Conservation (phyloP, 441 rosid genomes). For the Biscutella laevigata region DNA sequence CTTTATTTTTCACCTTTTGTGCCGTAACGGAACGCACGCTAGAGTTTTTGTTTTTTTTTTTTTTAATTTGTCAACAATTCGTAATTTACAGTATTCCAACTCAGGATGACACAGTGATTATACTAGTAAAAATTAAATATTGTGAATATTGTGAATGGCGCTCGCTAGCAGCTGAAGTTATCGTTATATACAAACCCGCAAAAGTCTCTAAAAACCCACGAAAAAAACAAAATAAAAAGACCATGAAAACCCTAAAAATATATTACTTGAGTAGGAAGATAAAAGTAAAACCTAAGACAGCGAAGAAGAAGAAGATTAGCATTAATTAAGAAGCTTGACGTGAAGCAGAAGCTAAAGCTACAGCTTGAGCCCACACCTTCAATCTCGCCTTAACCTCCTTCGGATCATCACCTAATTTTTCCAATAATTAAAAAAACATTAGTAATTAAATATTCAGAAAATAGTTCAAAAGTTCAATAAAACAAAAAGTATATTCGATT, state of each 20-base stretch:
- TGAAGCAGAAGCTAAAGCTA: conserved; percentile 72
- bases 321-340: conserved; percentile 19
- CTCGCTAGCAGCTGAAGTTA: background rate
- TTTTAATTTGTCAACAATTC: too few species aligned
- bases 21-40: conserved; percentile 12
- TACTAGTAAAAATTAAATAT: too few species aligned
- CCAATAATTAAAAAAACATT: too few species aligned
- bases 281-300: background rate
- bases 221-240: background rate
- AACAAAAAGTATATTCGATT: background rate
- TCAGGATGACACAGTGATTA: too few species aligned
- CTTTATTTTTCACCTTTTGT: conserved; percentile 4
- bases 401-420: conserved; percentile 85
- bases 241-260: background rate
- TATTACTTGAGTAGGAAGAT: background rate
- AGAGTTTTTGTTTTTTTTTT: too few species aligned
- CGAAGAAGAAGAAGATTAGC: background rate
- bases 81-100: too few species aligned
- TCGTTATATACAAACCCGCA: background rate
- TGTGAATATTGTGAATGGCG: too few species aligned
- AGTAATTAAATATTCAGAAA: too few species aligned
- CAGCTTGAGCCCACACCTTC: conserved; percentile 96
- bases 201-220: background rate
- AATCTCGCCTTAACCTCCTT: conserved; percentile 91
- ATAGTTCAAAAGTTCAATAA: background rate